Evolutionary conservation across 2,329 filamentous ascomycete genomes (phyloP).

Genomic region (Exutisphaerella laricina): DNA sequence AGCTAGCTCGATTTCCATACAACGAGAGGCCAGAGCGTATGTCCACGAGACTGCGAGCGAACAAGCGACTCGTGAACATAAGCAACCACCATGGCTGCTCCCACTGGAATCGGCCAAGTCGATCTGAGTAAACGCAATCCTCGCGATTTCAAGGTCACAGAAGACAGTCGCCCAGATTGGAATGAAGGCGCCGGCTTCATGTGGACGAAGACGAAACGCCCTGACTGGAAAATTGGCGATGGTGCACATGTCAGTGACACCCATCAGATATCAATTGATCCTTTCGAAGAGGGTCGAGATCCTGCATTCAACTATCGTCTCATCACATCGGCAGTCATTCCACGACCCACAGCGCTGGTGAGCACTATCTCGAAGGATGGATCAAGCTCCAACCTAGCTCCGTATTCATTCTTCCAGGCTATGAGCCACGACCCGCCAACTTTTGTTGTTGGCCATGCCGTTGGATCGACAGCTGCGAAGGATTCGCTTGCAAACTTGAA

Average conservation of each 20-base stretch:
- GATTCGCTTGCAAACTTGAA: conserved; percentile 24
- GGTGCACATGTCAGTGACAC: conserved; percentile 56
- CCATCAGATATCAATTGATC: conserved; percentile 68
- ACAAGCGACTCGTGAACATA: no score
- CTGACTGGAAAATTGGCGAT: conserved; percentile 58
- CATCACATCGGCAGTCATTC: conserved; percentile 59
- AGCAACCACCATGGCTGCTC: conserved; percentile 4
- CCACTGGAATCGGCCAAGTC: conserved; percentile 11
- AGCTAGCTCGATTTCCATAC: no score
- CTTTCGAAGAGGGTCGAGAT: conserved; percentile 62
- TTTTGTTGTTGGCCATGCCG: conserved; percentile 19
- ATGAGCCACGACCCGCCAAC: conserved; percentile 22
- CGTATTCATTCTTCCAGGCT: conserved; percentile 30
- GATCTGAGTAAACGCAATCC: conserved; percentile 51
- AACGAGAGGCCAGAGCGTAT: no score
- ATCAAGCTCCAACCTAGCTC: conserved; percentile 24
- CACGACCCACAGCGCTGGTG: conserved; percentile 17
- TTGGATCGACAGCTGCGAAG: conserved; percentile 10
- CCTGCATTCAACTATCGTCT: conserved; percentile 78
- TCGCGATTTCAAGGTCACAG: conserved; percentile 67
- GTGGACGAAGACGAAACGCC: conserved; percentile 56
- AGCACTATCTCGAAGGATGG: conserved; percentile 21
- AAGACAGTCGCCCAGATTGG: conserved; percentile 58
- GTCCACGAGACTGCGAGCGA: no score
- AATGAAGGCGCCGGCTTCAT: conserved; percentile 46